Percentiles rank a stretch among this genome's conserved stretches.
Conservation (phyloP, 2,329 filamentous ascomycete species). For the Apiospora malaysiana region DNA sequence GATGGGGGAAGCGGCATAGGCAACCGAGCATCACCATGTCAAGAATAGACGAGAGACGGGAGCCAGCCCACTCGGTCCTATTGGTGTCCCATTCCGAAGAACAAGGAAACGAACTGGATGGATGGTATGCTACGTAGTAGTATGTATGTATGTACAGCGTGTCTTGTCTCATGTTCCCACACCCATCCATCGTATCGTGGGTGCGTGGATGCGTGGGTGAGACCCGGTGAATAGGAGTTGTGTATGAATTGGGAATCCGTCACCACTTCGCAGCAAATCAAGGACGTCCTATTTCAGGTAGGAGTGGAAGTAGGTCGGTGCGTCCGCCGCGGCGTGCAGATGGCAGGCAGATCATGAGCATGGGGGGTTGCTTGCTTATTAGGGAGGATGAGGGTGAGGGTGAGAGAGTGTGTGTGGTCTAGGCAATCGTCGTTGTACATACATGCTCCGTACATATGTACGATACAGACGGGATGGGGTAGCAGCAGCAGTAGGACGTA, state of each 20-base stretch:
- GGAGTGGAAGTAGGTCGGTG: neutral
- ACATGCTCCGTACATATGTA: neutral
- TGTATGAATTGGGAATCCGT: neutral
- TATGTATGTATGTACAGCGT: slow-evolving; percentile 3
- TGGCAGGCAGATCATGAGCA: slow-evolving; percentile 14
- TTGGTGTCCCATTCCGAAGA: neutral
- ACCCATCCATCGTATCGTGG: neutral
- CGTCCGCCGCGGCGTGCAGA: slow-evolving; percentile 7
- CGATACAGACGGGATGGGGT: slow-evolving; percentile 1
- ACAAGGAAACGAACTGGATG: neutral
- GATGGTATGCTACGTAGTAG: neutral
- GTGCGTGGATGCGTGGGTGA: neutral
- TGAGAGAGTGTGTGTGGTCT: neutral
- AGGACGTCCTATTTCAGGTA: slow-evolving; percentile 19
- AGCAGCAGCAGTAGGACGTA: neutral
- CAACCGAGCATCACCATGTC: neutral
- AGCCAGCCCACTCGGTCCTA: neutral
- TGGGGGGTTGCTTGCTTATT: neutral
- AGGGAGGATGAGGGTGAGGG: too few species aligned
- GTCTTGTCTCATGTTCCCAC: slow-evolving; percentile 4
- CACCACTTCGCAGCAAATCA: neutral
- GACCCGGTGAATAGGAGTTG: slow-evolving; percentile 2
- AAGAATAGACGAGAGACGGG: slow-evolving; percentile 5
- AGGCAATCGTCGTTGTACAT: neutral
- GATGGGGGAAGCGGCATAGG: neutral